phyloP scores from a whole-genome alignment of 306 rosid species.

The Medicago truncatula region MtrunA17r5.0-ANR NC_053046.1:29667501-29668000 shows the following conservation, averaged over 20 bases:
- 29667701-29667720: conserved; percentile 6
- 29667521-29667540: conserved; percentile 20
- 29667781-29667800: conserved; percentile 2
- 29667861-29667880: conserved; percentile 94
- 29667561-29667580: background rate
- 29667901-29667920: conserved; percentile 94
- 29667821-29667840: conserved; percentile 42
- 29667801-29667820: conserved; percentile 41
- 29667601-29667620: conserved; percentile 17
- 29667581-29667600: conserved; percentile 4
- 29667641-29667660: conserved; percentile 17
- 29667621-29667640: conserved; percentile 24
- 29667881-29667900: conserved; percentile 93
- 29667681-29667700: conserved; percentile 23
- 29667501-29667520: conserved; percentile 17
- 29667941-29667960: conserved; percentile 95
- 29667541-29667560: background rate
- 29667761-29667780: conserved; percentile 14
- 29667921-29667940: conserved; percentile 99
- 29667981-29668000: conserved; percentile 24
- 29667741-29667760: conserved; percentile 25
- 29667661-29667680: conserved; percentile 28
- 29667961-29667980: conserved; percentile 91
- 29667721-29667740: conserved; percentile 10
- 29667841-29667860: conserved; percentile 91